phyloP scores from a whole-genome alignment of 345 rosid genomes.

The Eucalyptus cloeziana region DNA sequence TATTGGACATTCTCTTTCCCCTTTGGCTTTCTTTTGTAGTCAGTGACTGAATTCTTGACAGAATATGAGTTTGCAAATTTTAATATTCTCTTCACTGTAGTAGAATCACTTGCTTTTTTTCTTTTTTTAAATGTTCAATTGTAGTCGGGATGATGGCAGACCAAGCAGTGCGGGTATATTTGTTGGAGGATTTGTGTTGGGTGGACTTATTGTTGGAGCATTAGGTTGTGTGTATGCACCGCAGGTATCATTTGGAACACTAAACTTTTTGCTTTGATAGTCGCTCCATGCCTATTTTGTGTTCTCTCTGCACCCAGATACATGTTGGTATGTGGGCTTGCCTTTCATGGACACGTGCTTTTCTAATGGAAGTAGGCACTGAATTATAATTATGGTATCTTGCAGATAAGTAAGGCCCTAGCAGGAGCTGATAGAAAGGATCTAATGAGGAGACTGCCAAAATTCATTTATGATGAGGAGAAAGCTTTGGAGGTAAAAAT shows the following conservation, averaged over 20 bases:
- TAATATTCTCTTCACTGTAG: background rate
- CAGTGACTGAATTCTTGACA: background rate
- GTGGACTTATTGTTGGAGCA: constrained; percentile 32
- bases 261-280: background rate
- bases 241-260: constrained; percentile 14
- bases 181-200: constrained; percentile 34
- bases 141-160: constrained; percentile 14
- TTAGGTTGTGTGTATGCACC: constrained; percentile 34
- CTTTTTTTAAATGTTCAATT: background rate
- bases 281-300: background rate
- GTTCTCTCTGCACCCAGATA: background rate
- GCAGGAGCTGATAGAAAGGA: constrained; percentile 28
- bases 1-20: background rate
- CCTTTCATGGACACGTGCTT: background rate
- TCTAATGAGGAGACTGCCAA: constrained; percentile 32
- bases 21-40: background rate
- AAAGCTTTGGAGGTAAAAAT: constrained; percentile 32
- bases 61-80: background rate
- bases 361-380: background rate
- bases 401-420: constrained; percentile 26
- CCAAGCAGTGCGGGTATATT: constrained; percentile 19
- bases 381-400: background rate
- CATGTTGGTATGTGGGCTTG: background rate
- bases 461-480: constrained; percentile 42
- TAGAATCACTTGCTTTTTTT: background rate